Conservation (phyloP, 305 asterid genomes). For the Fraxinus albicans region DNA sequence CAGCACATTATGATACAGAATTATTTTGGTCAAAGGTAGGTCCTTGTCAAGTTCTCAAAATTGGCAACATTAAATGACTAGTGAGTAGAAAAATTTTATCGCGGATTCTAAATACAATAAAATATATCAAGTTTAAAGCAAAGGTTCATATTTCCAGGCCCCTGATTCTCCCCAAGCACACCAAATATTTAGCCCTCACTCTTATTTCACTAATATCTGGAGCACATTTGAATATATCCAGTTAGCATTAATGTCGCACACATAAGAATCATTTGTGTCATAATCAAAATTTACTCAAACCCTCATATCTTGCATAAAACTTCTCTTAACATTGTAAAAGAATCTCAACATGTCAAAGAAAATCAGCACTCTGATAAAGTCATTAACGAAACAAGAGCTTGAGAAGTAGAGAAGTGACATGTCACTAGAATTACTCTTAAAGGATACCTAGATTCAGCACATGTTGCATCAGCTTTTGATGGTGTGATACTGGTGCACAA, state of each 20-base stretch:
- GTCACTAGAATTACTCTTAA: slow-evolving; percentile 13
- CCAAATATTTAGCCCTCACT: not conserved
- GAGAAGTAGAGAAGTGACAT: not conserved
- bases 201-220: slow-evolving; percentile 16
- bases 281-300: slow-evolving; percentile 15
- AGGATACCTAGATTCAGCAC: slow-evolving; percentile 57
- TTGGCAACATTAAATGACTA: slow-evolving; percentile 7
- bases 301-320: slow-evolving; percentile 15
- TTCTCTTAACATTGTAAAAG: slow-evolving; percentile 5
- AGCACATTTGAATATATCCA: slow-evolving; percentile 8
- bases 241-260: not conserved
- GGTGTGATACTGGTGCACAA: slow-evolving; percentile 57
- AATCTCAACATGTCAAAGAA: slow-evolving; percentile 6
- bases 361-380: slow-evolving; percentile 2
- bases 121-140: slow-evolving; percentile 5
- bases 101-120: slow-evolving; percentile 7
- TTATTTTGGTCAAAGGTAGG: slow-evolving; percentile 2
- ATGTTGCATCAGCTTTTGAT: slow-evolving; percentile 51
- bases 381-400: slow-evolving; percentile 14
- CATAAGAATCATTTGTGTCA: not conserved
- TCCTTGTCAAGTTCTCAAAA: slow-evolving; percentile 11
- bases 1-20: not conserved
- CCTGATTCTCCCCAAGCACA: slow-evolving; percentile 16
- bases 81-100: not conserved
- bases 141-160: slow-evolving; percentile 17